phyloP scores from a whole-genome alignment of 78 protist genomes.

The Dictyostelium capitatum region DNA sequence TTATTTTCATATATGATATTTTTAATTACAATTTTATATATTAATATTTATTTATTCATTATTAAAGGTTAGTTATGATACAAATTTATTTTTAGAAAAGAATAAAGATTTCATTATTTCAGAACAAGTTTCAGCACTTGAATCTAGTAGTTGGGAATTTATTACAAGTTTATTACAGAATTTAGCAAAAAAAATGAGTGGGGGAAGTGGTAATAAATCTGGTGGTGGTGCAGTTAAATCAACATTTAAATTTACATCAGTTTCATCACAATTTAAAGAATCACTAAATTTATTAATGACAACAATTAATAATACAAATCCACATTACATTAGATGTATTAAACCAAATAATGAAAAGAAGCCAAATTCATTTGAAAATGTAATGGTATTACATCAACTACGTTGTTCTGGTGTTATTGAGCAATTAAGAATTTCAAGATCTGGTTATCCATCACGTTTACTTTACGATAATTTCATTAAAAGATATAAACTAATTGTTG shows the following conservation, averaged over 20 bases:
- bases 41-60: background rate
- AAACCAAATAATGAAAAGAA: conserved; percentile 92
- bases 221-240: background rate
- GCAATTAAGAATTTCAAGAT: conserved; percentile 70
- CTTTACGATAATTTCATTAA: conserved; percentile 56
- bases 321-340: conserved; percentile 95
- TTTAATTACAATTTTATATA: background rate
- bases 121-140: conserved; percentile 65
- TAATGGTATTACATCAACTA: conserved; percentile 78
- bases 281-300: conserved; percentile 81
- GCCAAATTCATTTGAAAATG: conserved; percentile 46
- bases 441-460: conserved; percentile 81
- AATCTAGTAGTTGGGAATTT: conserved; percentile 34
- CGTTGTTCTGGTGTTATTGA: conserved; percentile 85
- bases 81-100: conserved; percentile 88
- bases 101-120: conserved; percentile 90
- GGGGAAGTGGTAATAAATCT: background rate
- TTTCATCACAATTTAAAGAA: conserved; percentile 73
- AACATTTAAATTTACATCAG: conserved; percentile 56
- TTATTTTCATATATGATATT: background rate
- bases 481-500: conserved; percentile 38
- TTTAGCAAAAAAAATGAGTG: background rate
- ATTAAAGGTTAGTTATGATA: conserved; percentile 81
- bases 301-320: conserved; percentile 84
- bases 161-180: background rate